These are phyloP conservation scores for Penicillium argentinense DNA, from an alignment of 495 filamentous ascomycete species.

Conservation along the genomic window DNA sequence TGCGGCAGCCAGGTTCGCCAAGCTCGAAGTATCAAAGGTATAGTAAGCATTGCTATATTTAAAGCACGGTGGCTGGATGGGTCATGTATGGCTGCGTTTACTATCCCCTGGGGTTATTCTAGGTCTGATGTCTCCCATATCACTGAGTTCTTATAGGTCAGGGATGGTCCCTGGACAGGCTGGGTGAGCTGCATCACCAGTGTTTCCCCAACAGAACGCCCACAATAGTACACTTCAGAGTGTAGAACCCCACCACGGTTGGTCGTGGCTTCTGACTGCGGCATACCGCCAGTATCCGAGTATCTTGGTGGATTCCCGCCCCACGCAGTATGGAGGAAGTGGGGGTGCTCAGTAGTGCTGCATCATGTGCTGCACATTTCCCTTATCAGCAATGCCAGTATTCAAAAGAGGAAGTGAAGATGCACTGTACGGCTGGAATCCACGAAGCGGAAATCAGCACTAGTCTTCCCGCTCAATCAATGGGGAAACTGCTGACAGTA, in stretches of 20 bases:
- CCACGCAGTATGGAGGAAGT: neutral
- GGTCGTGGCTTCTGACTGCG: neutral
- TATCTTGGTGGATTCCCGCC: neutral
- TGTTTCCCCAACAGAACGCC: too few relatives aligned
- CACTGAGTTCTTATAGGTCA: neutral
- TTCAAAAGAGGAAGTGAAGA: too few relatives aligned
- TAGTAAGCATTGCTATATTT: neutral
- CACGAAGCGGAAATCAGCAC: too few relatives aligned
- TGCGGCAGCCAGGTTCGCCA: neutral
- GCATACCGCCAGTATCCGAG: conserved; percentile 13
- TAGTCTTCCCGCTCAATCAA: neutral
- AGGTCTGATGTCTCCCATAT: neutral
- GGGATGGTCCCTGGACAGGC: too few relatives aligned
- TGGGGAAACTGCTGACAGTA: neutral
- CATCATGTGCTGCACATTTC: neutral
- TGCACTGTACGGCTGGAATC: too few relatives aligned
- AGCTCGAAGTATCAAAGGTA: neutral
- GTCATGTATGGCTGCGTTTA: neutral
- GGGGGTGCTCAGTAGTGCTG: neutral
- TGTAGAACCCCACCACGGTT: conserved; percentile 1
- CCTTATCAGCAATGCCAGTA: neutral
- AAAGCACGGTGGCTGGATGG: neutral
- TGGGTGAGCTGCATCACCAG: too few relatives aligned
- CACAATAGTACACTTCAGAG: too few relatives aligned
- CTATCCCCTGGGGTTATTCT: neutral